Conservation (phyloP, 2,329 filamentous ascomycete species). For the Alternaria ethzedia region DNA sequence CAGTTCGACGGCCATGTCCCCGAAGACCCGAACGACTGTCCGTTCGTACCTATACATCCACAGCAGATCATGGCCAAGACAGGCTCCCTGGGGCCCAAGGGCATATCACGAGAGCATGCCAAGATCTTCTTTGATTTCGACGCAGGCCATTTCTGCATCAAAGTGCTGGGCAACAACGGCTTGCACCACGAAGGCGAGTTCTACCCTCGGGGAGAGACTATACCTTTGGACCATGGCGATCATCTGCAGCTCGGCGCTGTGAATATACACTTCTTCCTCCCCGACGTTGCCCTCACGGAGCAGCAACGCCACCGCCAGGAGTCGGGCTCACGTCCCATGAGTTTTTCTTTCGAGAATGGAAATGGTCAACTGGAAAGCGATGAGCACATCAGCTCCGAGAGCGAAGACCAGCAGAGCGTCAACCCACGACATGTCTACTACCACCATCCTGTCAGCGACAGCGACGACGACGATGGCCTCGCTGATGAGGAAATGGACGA, state of each 20-base stretch:
- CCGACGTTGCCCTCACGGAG: conserved; percentile 57
- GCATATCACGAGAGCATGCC: conserved; percentile 76
- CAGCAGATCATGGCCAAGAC: conserved; percentile 46
- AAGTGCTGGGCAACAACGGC: conserved; percentile 69
- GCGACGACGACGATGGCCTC: conserved; percentile 35
- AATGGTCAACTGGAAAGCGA: conserved; percentile 63
- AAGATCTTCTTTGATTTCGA: conserved; percentile 73
- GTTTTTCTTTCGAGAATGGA: conserved; percentile 72
- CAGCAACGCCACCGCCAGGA: conserved; percentile 59
- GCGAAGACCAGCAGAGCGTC: conserved; percentile 40
- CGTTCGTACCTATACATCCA: conserved; percentile 76
- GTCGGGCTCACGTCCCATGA: conserved; percentile 65
- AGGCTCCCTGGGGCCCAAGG: conserved; percentile 69
- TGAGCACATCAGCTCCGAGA: conserved; percentile 44
- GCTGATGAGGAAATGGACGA: conserved; percentile 47
- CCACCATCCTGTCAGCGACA: conserved; percentile 35
- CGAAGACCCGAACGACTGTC: conserved; percentile 64
- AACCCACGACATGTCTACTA: conserved; percentile 45
- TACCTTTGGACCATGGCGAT: conserved; percentile 67
- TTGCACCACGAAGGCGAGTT: conserved; percentile 56
- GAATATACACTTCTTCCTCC: conserved; percentile 71
- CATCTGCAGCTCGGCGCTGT: conserved; percentile 76
- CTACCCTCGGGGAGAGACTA: conserved; percentile 20
- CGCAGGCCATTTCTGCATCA: conserved; percentile 68
- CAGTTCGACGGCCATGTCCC: conserved; percentile 67